Conservation (phyloP, 306 rosid genomes). For the Vicia villosa region DNA sequence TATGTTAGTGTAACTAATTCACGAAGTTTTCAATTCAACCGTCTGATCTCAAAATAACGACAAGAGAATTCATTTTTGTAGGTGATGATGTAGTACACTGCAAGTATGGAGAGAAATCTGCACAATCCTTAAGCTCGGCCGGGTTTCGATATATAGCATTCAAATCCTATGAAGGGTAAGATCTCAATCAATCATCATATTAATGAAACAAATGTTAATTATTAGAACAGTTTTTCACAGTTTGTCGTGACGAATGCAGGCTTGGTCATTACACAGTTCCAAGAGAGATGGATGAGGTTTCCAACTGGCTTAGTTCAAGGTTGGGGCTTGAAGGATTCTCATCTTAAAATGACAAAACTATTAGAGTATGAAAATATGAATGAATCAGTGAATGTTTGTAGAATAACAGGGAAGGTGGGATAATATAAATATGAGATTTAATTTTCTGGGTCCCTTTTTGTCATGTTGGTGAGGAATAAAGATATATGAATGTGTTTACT, state of each 20-base stretch:
- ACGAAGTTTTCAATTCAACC: background rate
- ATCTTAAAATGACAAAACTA: slow-evolving; percentile 28
- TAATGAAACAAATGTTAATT: background rate
- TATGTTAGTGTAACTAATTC: background rate
- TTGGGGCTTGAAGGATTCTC: slow-evolving; percentile 75
- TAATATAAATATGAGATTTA: slow-evolving; percentile 44
- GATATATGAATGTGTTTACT: slow-evolving; percentile 41
- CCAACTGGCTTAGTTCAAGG: slow-evolving; percentile 81
- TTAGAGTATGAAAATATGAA: slow-evolving; percentile 8
- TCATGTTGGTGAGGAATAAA: slow-evolving; percentile 42
- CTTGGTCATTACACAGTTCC: slow-evolving; percentile 96
- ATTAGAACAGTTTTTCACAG: background rate
- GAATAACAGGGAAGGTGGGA: slow-evolving; percentile 38
- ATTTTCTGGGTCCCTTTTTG: slow-evolving; percentile 47
- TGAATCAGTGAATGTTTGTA: slow-evolving; percentile 18
- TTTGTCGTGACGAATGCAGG: slow-evolving; percentile 53
- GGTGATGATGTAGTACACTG: slow-evolving; percentile 77
- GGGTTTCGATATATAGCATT: slow-evolving; percentile 74
- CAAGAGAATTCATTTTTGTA: slow-evolving; percentile 29
- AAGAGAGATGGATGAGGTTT: slow-evolving; percentile 94
- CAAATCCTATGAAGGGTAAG: slow-evolving; percentile 88
- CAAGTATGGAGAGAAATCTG: slow-evolving; percentile 83
- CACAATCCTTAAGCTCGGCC: slow-evolving; percentile 65
- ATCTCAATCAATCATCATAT: background rate
- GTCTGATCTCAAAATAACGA: background rate